These are phyloP conservation scores for Penicillium polonicum DNA, from an alignment of 2,329 filamentous ascomycete genomes.

Conservation along the genomic window DNA sequence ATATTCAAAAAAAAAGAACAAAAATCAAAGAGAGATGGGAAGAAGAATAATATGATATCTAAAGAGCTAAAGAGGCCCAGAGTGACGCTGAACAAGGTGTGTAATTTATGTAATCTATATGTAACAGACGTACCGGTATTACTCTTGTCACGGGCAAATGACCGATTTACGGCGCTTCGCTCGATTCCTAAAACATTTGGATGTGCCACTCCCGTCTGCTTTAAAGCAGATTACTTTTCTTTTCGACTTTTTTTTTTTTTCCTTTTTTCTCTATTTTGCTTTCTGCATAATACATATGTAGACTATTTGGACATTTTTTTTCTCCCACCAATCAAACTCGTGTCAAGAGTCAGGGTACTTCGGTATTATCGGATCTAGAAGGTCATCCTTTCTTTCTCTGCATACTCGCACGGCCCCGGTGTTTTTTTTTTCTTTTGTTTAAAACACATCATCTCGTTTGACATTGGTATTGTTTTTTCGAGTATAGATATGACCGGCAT, in stretches of 20 bases:
- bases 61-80: neutral
- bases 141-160: neutral
- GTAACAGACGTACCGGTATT: constrained; percentile 5
- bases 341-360: neutral
- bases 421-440: neutral
- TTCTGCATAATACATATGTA: neutral
- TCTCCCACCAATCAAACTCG: constrained; percentile 10
- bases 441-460: neutral
- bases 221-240: neutral
- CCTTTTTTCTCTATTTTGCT: neutral
- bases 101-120: constrained; percentile 8
- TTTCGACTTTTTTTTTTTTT: neutral
- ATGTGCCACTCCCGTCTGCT: constrained; percentile 14
- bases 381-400: neutral
- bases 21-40: neutral
- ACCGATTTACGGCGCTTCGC: constrained; percentile 26
- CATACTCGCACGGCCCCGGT: constrained; percentile 3
- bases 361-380: neutral
- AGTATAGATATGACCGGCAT: constrained; percentile 3
- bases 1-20: neutral
- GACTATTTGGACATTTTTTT: neutral
- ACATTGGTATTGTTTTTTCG: neutral
- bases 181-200: constrained; percentile 10
- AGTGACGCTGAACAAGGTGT: neutral
- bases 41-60: constrained; percentile 8